These are phyloP conservation scores for Rhizopogon sp. DNA, from an alignment of 768 basidiomycete genomes.

Conservation along the genomic window DNA sequence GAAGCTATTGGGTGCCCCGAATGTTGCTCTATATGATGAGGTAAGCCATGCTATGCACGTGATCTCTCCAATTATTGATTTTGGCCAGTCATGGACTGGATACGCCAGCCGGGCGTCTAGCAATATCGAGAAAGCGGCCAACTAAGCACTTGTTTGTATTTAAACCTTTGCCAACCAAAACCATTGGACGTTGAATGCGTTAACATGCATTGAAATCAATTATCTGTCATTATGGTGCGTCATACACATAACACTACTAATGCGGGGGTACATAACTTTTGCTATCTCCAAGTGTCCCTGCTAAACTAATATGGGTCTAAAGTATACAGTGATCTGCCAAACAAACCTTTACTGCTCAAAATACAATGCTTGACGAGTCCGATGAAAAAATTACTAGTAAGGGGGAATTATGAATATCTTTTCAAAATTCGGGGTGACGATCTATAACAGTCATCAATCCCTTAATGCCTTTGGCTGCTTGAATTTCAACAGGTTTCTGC, in stretches of 20 bases:
- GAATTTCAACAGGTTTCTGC: slow-evolving; percentile 31
- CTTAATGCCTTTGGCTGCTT: slow-evolving; percentile 29
- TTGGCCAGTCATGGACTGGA: slow-evolving; percentile 87
- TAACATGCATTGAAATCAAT: not conserved
- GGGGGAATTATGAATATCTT: not conserved
- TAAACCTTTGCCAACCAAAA: not conserved
- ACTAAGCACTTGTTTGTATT: slow-evolving; percentile 1
- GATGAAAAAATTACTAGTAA: slow-evolving; percentile 1
- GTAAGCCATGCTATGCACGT: slow-evolving; percentile 37
- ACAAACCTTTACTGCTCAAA: slow-evolving; percentile 9
- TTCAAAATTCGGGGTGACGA: slow-evolving; percentile 25
- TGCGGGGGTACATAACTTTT: slow-evolving; percentile 24
- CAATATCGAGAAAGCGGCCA: slow-evolving; percentile 52
- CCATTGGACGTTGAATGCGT: not conserved
- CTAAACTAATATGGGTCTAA: slow-evolving; percentile 8
- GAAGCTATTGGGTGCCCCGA: slow-evolving; percentile 57
- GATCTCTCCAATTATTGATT: slow-evolving; percentile 12
- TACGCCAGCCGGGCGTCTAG: slow-evolving; percentile 78
- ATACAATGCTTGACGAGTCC: slow-evolving; percentile 18
- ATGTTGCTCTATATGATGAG: slow-evolving; percentile 88
- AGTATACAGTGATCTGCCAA: slow-evolving; percentile 11
- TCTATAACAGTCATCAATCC: slow-evolving; percentile 34
- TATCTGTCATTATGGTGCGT: slow-evolving; percentile 2
- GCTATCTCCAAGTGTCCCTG: slow-evolving; percentile 10
- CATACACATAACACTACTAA: slow-evolving; percentile 12